These are phyloP conservation scores for Dictyostelium citrinum DNA, from an alignment of 78 protist species.

Conservation along the genomic window DNA sequence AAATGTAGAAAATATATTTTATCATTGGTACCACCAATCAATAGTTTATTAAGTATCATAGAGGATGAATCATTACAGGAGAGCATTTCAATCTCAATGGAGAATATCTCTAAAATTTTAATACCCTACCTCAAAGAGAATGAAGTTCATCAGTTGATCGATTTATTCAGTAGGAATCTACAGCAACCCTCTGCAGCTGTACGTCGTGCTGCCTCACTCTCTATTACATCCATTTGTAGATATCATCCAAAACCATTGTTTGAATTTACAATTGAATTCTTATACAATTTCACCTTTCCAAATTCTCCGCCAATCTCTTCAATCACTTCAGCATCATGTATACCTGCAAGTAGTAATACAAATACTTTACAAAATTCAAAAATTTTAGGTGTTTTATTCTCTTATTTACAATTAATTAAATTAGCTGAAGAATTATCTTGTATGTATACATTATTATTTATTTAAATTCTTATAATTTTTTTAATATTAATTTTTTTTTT, in stretches of 20 bases:
- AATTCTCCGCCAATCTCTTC: neutral
- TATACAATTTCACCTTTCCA: conserved; percentile 6
- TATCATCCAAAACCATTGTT: conserved; percentile 36
- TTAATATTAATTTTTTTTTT: too few species aligned
- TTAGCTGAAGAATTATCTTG: conserved; percentile 27
- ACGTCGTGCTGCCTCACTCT: conserved; percentile 48
- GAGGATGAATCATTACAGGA: conserved; percentile 71
- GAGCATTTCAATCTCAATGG: conserved; percentile 55
- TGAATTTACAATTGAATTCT: conserved; percentile 31
- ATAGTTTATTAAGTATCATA: neutral
- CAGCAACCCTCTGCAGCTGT: conserved; percentile 44
- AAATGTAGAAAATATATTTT: conserved; percentile 73
- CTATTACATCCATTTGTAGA: conserved; percentile 47
- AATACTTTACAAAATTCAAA: neutral
- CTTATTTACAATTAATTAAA: conserved; percentile 57
- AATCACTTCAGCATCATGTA: neutral
- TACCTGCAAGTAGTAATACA: neutral
- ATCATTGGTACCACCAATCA: conserved; percentile 70
- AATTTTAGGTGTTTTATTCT: conserved; percentile 41
- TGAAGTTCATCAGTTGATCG: conserved; percentile 57
- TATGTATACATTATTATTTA: too few species aligned
- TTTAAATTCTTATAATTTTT: too few species aligned
- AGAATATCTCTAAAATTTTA: conserved; percentile 27
- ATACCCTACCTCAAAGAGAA: conserved; percentile 55
- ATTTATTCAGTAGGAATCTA: conserved; percentile 30